Conservation (phyloP, 371 early-diverging fungal species). For the Mortierella sp. region DNA sequence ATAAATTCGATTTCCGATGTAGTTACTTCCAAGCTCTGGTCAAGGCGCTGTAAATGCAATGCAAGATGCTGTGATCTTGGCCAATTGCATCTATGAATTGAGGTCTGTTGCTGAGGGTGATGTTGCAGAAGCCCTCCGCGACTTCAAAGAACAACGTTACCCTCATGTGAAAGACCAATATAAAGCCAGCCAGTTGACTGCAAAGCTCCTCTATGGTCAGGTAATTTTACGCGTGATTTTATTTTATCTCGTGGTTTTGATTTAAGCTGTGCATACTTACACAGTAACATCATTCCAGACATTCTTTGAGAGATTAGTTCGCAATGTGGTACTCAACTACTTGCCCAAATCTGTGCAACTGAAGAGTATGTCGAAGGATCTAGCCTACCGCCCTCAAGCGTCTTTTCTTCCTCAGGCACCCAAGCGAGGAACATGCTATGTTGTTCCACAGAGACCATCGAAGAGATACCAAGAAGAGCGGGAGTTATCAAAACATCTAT, state of each 20-base stretch:
- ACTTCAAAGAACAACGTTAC: slow-evolving; percentile 15
- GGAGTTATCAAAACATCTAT: not conserved
- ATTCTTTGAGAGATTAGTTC: slow-evolving; percentile 16
- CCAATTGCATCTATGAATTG: slow-evolving; percentile 21
- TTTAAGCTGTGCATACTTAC: too few species aligned
- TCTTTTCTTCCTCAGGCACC: not conserved
- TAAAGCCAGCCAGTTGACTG: not conserved
- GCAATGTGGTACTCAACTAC: slow-evolving; percentile 14
- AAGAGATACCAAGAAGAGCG: not conserved
- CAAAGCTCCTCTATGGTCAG: slow-evolving; percentile 19
- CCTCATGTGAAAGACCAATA: slow-evolving; percentile 3
- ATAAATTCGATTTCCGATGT: too few species aligned
- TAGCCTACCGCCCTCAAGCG: not conserved
- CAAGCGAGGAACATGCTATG: not conserved
- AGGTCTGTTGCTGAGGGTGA: not conserved
- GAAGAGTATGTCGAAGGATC: not conserved
- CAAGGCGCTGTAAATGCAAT: slow-evolving; percentile 30
- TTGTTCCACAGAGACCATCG: not conserved
- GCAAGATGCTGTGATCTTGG: slow-evolving; percentile 15
- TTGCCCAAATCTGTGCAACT: slow-evolving; percentile 8
- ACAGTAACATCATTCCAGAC: not conserved
- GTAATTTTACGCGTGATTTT: not conserved
- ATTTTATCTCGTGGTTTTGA: too few species aligned
- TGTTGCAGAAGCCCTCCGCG: not conserved
- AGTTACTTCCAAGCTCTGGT: slow-evolving; percentile 9